Evolutionary conservation across 345 rosid genomes (phyloP).

Genomic region (Citrus cavaleriei): DNA sequence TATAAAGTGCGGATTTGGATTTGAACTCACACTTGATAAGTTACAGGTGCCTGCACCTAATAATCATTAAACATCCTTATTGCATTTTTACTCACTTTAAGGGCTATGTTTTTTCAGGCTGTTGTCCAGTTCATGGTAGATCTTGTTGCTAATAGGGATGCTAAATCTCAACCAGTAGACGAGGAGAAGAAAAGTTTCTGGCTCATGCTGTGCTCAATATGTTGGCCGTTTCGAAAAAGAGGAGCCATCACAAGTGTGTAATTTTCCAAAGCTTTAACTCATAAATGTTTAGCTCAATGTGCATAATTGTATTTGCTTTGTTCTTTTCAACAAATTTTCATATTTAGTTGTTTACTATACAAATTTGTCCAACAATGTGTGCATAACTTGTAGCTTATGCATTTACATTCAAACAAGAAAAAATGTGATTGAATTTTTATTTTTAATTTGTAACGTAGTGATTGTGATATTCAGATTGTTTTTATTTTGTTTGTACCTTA

Average conservation of each 20-base stretch:
- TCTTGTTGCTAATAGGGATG: slow-evolving; percentile 26
- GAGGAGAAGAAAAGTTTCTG: slow-evolving; percentile 32
- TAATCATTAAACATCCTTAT: neutral
- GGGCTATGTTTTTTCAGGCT: neutral
- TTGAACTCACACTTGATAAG: neutral
- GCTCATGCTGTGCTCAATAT: slow-evolving; percentile 25
- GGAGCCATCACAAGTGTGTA: slow-evolving; percentile 1
- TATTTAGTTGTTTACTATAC: neutral
- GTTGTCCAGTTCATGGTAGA: slow-evolving; percentile 25
- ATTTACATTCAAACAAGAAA: neutral
- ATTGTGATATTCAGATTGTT: too few relatives aligned
- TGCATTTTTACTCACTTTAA: neutral
- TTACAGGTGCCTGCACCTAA: neutral
- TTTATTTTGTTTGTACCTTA: too few relatives aligned
- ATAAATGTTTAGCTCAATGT: neutral
- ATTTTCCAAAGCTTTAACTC: neutral
- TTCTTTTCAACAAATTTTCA: slow-evolving; percentile 2
- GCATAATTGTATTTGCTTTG: slow-evolving; percentile 8
- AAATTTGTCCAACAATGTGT: neutral
- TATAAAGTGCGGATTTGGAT: too few relatives aligned
- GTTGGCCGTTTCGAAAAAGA: slow-evolving; percentile 13
- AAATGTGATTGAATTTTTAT: neutral
- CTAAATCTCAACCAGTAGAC: slow-evolving; percentile 10
- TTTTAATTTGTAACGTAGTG: neutral
- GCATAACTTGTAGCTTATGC: neutral